Conservation (phyloP, 441 rosid species). For the Arabidopsis hybrid region DNA sequence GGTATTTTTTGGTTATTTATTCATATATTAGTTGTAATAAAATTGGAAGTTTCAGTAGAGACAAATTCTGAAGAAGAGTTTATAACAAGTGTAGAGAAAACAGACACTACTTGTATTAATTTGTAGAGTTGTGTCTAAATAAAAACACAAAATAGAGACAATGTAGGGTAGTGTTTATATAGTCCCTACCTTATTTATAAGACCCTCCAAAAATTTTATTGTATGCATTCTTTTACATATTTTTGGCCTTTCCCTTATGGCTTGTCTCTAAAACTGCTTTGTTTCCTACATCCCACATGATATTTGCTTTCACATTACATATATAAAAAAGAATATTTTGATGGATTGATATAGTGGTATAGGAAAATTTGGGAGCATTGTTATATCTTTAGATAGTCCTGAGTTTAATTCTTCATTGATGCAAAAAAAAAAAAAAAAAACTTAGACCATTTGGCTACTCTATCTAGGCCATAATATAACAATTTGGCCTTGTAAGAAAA, state of each 20-base stretch:
- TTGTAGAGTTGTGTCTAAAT: constrained; percentile 30
- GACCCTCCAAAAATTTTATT: constrained; percentile 12
- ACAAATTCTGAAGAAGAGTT: constrained; percentile 37
- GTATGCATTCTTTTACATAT: constrained; percentile 18
- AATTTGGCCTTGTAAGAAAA: neutral
- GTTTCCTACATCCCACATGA: constrained; percentile 55
- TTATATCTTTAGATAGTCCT: neutral
- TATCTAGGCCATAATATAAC: neutral
- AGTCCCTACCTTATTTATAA: constrained; percentile 40
- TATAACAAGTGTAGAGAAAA: constrained; percentile 29
- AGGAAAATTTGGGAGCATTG: neutral
- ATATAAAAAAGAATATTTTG: neutral
- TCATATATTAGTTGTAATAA: constrained; percentile 34
- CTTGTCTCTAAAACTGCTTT: constrained; percentile 20
- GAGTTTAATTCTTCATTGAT: neutral
- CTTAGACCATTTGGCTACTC: neutral
- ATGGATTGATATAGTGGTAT: neutral
- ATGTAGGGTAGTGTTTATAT: constrained; percentile 36
- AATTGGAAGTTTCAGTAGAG: constrained; percentile 43
- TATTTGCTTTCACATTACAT: constrained; percentile 39
- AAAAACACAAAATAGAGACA: constrained; percentile 33
- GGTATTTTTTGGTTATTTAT: neutral
- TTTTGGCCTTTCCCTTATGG: constrained; percentile 18
- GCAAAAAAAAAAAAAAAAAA: neutral
- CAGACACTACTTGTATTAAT: constrained; percentile 27